Percentiles rank a stretch among this genome's conserved stretches.
Conservation (phyloP, 2,329 filamentous ascomycete genomes). For the Trichoderma sp. region DNA sequence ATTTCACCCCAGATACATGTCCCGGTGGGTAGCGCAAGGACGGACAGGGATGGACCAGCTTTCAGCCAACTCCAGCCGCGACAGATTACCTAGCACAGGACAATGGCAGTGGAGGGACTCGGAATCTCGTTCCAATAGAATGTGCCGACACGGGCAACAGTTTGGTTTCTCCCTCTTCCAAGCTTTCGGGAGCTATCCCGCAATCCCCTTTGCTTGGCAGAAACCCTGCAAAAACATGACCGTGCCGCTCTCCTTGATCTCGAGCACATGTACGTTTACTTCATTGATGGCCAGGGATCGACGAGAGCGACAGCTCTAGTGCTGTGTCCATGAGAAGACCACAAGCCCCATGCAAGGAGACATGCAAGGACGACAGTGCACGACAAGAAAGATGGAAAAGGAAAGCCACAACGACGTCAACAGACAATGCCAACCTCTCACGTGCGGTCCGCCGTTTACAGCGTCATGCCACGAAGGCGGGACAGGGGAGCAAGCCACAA, state of each 20-base stretch:
- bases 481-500: slow-evolving; percentile 1
- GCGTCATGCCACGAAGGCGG: background rate
- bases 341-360: background rate
- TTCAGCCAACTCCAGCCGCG: background rate
- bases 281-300: background rate
- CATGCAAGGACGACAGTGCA: background rate
- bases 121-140: background rate
- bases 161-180: background rate
- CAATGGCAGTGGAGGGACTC: background rate
- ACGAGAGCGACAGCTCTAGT: background rate
- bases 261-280: background rate
- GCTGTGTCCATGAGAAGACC: background rate
- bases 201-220: background rate
- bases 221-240: background rate
- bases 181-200: background rate
- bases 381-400: background rate
- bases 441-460: background rate
- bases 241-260: background rate
- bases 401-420: background rate
- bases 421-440: background rate
- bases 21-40: background rate
- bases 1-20: background rate
- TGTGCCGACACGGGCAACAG: background rate
- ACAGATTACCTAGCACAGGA: background rate
- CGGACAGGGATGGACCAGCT: background rate